Evolutionary conservation across 1,284 basidiomycete species (phyloP).

Genomic region (Thelephora terrestris): DNA sequence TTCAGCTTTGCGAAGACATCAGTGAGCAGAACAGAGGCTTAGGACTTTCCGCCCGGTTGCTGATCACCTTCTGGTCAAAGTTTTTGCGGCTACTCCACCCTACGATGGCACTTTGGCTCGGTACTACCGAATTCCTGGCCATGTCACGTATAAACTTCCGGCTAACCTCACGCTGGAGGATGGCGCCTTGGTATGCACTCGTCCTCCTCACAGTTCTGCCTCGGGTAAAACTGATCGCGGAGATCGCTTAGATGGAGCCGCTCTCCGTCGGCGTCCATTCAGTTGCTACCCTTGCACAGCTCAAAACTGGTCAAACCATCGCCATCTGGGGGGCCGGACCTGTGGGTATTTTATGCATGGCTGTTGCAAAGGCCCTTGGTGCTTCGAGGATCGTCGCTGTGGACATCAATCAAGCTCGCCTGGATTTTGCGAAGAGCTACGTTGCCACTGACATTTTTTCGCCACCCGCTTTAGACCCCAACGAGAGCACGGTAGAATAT

Average conservation of each 20-base stretch:
- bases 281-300: slow-evolving; percentile 66
- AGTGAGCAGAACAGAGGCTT: no score
- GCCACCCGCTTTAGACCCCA: slow-evolving; percentile 52
- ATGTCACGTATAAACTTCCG: slow-evolving; percentile 68
- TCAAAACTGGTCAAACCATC: slow-evolving; percentile 66
- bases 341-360: slow-evolving; percentile 88
- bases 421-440: slow-evolving; percentile 82
- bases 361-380: slow-evolving; percentile 84
- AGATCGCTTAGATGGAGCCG: slow-evolving; percentile 82
- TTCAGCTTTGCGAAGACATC: slow-evolving; percentile 65
- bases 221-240: not conserved
- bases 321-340: slow-evolving; percentile 87
- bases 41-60: no score
- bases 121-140: slow-evolving; percentile 70
- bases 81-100: slow-evolving; percentile 85
- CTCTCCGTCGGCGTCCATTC: slow-evolving; percentile 89
- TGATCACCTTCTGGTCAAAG: slow-evolving; percentile 6
- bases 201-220: not conserved
- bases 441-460: slow-evolving; percentile 80
- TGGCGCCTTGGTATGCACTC: slow-evolving; percentile 60
- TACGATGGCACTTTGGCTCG: slow-evolving; percentile 81
- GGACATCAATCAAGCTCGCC: slow-evolving; percentile 75
- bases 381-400: slow-evolving; percentile 75
- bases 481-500: slow-evolving; percentile 61
- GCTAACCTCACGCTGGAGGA: slow-evolving; percentile 70